A percentile compares a stretch with the other conserved stretches of the same genome.
phyloP scores from a whole-genome alignment of 2,329 filamentous ascomycete genomes.

The Zalaria obscura region DNA sequence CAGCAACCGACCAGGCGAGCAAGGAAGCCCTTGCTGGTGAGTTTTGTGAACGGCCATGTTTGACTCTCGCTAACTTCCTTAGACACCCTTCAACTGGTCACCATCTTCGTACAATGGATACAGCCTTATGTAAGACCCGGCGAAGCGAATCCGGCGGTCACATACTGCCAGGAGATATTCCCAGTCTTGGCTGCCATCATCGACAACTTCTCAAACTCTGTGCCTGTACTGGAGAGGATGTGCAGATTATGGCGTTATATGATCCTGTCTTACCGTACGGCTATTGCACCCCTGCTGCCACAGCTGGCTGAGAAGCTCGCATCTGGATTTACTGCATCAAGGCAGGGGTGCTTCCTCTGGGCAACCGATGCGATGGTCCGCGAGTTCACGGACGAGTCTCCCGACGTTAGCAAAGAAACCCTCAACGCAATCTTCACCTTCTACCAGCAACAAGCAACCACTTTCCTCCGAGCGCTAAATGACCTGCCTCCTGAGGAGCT shows the following conservation, averaged over 20 bases:
- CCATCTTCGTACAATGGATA: constrained; percentile 69
- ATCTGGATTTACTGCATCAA: constrained; percentile 67
- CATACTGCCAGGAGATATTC: constrained; percentile 92
- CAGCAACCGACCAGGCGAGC: constrained; percentile 65
- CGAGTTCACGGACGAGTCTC: constrained; percentile 84
- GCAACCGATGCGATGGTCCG: constrained; percentile 87
- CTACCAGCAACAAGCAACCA: constrained; percentile 84
- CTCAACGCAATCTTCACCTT: constrained; percentile 84
- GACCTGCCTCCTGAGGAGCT: constrained; percentile 66
- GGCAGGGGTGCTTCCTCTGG: constrained; percentile 97
- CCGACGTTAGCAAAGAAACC: constrained; percentile 68
- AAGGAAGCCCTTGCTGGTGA: constrained; percentile 76
- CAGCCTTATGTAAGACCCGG: constrained; percentile 59
- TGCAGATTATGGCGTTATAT: constrained; percentile 95
- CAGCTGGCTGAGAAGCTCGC: constrained; percentile 80
- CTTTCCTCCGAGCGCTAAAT: constrained; percentile 78
- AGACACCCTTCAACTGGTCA: constrained; percentile 87
- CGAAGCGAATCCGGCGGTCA: constrained; percentile 77
- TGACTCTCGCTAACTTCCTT: not conserved
- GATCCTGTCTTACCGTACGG: constrained; percentile 87
- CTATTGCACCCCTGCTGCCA: constrained; percentile 72
- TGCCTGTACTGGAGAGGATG: constrained; percentile 82
- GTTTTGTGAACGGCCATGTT: constrained; percentile 8
- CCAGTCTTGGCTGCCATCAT: constrained; percentile 75
- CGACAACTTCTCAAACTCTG: constrained; percentile 72